Base-by-base conservation (phyloP, 257 asterid species). In the Agastache rugosa region DNA sequence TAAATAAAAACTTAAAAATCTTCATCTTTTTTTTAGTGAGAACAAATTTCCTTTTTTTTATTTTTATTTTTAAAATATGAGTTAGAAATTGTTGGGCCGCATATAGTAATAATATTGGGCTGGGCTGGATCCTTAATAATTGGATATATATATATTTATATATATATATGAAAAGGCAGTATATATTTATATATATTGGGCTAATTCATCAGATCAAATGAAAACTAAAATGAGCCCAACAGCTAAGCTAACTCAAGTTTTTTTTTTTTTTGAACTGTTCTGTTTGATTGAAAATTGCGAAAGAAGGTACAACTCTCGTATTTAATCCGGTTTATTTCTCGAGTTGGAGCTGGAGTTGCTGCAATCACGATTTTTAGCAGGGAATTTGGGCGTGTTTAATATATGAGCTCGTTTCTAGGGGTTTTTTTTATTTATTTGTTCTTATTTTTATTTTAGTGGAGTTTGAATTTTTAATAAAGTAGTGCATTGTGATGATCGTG, bases 401-500 rank as follows among this genome's bases (percentile, higher is more conserved):
- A 14, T 9, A 41, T 41, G 45, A 8, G 45, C 45, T 41, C 45
- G 45, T 8, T 41, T 0, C 45, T 41, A 41, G 45, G 11, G 11
- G 8, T 41, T 41, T 41, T 2, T 31, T 5, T 31, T 31, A n/a
- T n/a, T n/a, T n/a, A n/a, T 31, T 31, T 31, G 6, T 3, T n/a
- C n/a, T n/a, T n/a, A n/a, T 3, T 45, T 14, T 14, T 14, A 0
- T 7, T 42, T 3, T 14, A 5, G n/a, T 50, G 56, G 20, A n/a
- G 17, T 50, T n/a, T 6, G 56, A 50, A 6, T n/a, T 50, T 50
- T n/a, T 6, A 16, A 5, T n/a, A 2, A 1, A n/a, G 8, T 31
- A 31, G 11, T 50, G 56, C 56, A n/a, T 50, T 50, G 56, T n/a
- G 56, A 50, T n/a, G 56, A 50, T 50, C 56, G 56, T n/a, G 23